Evolutionary conservation across 2,329 filamentous ascomycete genomes (phyloP).

Genomic region (Tolypocladium sp.): DNA sequence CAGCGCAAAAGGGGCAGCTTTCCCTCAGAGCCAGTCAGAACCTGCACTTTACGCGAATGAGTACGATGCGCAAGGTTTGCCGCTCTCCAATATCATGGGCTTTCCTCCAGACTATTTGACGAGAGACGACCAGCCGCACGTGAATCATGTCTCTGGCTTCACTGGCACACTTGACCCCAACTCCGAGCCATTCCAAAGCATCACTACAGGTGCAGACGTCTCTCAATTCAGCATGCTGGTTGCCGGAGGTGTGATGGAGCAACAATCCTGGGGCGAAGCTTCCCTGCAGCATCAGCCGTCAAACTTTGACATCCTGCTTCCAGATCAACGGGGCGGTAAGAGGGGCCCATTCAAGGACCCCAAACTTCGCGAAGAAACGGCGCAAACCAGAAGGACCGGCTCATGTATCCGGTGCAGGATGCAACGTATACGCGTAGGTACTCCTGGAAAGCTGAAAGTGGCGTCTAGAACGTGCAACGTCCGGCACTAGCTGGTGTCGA

Average conservation of each 20-base stretch:
- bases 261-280: conserved; percentile 8
- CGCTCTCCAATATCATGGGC: not conserved
- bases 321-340: conserved; percentile 23
- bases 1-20: not conserved
- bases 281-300: conserved; percentile 13
- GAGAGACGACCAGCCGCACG: not conserved
- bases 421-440: conserved; percentile 51
- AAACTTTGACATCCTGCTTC: conserved; percentile 17
- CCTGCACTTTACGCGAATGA: not conserved
- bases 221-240: not conserved
- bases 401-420: conserved; percentile 53
- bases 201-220: not conserved
- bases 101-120: not conserved
- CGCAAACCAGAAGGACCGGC: conserved; percentile 46
- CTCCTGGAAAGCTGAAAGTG: not conserved
- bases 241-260: not conserved
- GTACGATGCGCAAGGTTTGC: not conserved
- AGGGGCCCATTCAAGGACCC: conserved; percentile 46
- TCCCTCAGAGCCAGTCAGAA: not conserved
- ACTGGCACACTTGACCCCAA: not conserved
- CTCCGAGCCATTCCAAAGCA: not conserved
- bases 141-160: not conserved
- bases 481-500: not conserved
- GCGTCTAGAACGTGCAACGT: not conserved
- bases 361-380: conserved; percentile 42